Conservation (phyloP, 352 stramenopile species). For the Phytophthora brassicae region DNA sequence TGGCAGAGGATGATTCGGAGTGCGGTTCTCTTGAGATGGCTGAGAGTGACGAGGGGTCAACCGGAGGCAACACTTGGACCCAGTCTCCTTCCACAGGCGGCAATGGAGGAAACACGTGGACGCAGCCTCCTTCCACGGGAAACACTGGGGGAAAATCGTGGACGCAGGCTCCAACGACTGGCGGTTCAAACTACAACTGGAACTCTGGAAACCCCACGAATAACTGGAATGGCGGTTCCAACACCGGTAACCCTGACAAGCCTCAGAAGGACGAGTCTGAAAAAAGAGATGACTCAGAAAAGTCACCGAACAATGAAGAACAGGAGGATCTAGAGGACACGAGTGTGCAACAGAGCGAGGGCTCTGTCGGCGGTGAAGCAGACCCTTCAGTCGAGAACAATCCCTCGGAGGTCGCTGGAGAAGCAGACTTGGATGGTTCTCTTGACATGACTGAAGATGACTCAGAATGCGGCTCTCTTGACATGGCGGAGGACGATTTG, state of each 20-base stretch:
- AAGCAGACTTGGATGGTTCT: constrained; percentile 12
- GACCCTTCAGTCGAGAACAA: not conserved
- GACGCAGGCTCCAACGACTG: constrained; percentile 6
- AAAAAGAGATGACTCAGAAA: not conserved
- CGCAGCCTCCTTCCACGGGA: not conserved
- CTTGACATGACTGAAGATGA: constrained; percentile 10
- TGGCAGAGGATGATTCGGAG: constrained; percentile 20
- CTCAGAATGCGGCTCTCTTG: constrained; percentile 12
- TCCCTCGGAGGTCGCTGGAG: too few species aligned
- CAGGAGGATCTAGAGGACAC: not conserved
- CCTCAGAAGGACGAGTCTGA: not conserved
- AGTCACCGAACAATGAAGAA: not conserved
- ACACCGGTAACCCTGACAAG: not conserved
- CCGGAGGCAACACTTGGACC: constrained; percentile 3
- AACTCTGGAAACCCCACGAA: not conserved
- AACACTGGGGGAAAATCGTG: constrained; percentile 6
- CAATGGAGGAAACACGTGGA: constrained; percentile 11
- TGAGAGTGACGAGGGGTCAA: not conserved
- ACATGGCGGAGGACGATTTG: constrained; percentile 8
- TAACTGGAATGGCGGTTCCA: not conserved
- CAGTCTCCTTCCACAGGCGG: not conserved
- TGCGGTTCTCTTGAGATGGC: constrained; percentile 28
- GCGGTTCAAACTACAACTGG: not conserved
- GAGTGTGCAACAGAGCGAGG: not conserved
- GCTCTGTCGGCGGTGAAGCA: not conserved